Evolutionary conservation across 169 alveolate genomes (phyloP).

Genomic region (Amoebophrya sp.): DNA sequence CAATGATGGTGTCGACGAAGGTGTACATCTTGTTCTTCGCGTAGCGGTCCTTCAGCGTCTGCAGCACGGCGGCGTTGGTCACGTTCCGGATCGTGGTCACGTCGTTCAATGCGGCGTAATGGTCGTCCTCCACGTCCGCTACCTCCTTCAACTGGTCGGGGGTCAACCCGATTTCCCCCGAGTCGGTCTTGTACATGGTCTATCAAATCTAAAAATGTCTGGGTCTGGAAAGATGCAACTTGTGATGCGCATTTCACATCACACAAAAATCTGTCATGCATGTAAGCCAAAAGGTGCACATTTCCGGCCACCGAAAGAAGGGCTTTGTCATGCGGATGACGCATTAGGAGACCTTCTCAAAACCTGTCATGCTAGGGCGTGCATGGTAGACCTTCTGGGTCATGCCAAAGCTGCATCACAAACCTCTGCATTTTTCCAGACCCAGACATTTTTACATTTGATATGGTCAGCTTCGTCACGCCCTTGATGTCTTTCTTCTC

Average conservation of each 20-base stretch:
- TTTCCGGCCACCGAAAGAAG: too few relatives aligned
- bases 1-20: constrained; percentile 12
- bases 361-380: too few relatives aligned
- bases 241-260: too few relatives aligned
- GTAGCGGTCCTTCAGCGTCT: background rate
- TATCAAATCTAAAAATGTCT: too few relatives aligned
- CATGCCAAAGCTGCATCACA: too few relatives aligned
- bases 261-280: too few relatives aligned
- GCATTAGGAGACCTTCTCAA: too few relatives aligned
- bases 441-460: background rate
- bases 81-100: constrained; percentile 2
- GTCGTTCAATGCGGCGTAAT: background rate
- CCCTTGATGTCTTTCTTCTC: constrained; percentile 13
- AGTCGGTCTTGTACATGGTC: background rate
- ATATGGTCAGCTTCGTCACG: background rate
- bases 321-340: too few relatives aligned
- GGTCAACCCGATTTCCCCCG: too few relatives aligned
- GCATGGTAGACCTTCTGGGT: too few relatives aligned
- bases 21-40: background rate
- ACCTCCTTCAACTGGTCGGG: background rate
- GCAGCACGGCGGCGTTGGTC: background rate
- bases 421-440: background rate
- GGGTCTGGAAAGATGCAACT: too few relatives aligned
- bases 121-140: background rate
- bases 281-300: too few relatives aligned